These are phyloP conservation scores for Westerdykella sp. DNA, from an alignment of 2,329 filamentous ascomycete genomes.

Conservation along the genomic window DNA sequence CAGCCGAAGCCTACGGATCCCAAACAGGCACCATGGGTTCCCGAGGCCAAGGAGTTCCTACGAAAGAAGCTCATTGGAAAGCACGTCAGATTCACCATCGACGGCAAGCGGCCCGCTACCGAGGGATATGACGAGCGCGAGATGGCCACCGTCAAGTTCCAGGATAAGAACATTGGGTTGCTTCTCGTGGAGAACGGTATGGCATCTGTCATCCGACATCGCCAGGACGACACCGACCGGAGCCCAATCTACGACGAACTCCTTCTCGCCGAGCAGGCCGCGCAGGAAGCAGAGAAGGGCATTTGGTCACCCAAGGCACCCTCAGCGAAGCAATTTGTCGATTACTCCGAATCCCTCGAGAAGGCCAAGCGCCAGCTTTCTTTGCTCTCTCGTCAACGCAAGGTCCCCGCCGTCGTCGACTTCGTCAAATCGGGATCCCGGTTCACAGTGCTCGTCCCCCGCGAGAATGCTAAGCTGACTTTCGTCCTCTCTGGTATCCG, in stretches of 20 bases:
- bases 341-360: constrained; percentile 87
- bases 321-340: constrained; percentile 73
- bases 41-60: constrained; percentile 93
- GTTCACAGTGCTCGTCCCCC: constrained; percentile 85
- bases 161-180: constrained; percentile 81
- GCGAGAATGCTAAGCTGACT: constrained; percentile 90
- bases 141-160: constrained; percentile 78
- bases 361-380: constrained; percentile 93
- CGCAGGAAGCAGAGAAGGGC: constrained; percentile 82
- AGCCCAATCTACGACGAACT: constrained; percentile 91
- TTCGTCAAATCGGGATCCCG: constrained; percentile 96
- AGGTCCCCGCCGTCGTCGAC: constrained; percentile 87
- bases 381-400: constrained; percentile 82
- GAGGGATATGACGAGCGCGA: constrained; percentile 93
- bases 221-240: constrained; percentile 88
- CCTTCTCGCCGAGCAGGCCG: constrained; percentile 68
- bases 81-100: constrained; percentile 80
- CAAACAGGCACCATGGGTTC: constrained; percentile 78
- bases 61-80: constrained; percentile 94
- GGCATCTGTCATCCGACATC: constrained; percentile 88
- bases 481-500: constrained; percentile 91
- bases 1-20: constrained; percentile 86
- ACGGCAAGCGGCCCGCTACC: constrained; percentile 81
- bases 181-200: constrained; percentile 86
- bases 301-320: constrained; percentile 91